phyloP scores from a whole-genome alignment of 306 rosid genomes.

The Geum urbanum region DNA sequence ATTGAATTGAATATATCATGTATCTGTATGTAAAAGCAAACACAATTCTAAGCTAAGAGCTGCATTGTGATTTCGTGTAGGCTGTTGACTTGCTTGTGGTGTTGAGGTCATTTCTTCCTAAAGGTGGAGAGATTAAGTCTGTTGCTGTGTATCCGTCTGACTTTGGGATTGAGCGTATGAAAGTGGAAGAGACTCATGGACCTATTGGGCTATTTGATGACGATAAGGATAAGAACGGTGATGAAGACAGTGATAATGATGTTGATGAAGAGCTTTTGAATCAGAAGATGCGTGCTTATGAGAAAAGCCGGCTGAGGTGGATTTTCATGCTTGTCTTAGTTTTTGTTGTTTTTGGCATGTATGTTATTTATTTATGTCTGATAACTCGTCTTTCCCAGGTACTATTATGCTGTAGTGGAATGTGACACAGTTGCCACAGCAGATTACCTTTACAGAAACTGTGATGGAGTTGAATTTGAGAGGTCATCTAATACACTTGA shows the following conservation, averaged over 20 bases:
- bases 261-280: constrained; percentile 36
- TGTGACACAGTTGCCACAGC: constrained; percentile 78
- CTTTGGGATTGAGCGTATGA: constrained; percentile 84
- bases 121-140: constrained; percentile 63
- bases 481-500: constrained; percentile 79
- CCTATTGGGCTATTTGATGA: constrained; percentile 74
- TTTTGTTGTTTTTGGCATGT: background rate
- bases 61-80: constrained; percentile 33
- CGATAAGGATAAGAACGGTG: constrained; percentile 35
- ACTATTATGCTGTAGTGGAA: constrained; percentile 80
- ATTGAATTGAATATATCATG: background rate
- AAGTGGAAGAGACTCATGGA: constrained; percentile 81
- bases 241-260: constrained; percentile 26
- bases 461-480: constrained; percentile 74
- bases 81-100: constrained; percentile 71
- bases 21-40: background rate
- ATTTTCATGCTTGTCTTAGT: background rate
- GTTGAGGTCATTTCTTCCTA: constrained; percentile 64
- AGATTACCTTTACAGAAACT: constrained; percentile 64
- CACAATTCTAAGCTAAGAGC: too few species aligned
- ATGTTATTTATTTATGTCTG: background rate
- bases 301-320: constrained; percentile 76
- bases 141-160: constrained; percentile 85
- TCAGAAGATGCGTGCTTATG: constrained; percentile 80
- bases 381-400: constrained; percentile 35